phyloP scores from a whole-genome alignment of 2,329 filamentous ascomycete species.

The Phyllosticta citribraziliensis region DNA sequence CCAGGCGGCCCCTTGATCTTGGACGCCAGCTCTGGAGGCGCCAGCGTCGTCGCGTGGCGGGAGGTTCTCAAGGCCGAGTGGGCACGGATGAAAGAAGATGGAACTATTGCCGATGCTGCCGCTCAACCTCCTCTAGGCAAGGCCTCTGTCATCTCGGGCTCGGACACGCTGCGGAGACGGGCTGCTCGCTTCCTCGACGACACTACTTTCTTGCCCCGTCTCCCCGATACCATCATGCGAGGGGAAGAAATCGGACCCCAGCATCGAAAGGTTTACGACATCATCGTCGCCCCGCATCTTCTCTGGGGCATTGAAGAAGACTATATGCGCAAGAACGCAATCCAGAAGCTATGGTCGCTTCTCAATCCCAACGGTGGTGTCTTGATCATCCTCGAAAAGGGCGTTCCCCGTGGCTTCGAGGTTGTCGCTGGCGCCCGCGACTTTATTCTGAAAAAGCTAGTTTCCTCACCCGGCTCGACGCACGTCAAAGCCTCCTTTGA shows the following conservation, averaged over 20 bases:
- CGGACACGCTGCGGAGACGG: conserved; percentile 63
- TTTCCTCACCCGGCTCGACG: conserved; percentile 50
- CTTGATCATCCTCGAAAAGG: conserved; percentile 82
- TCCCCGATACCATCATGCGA: conserved; percentile 76
- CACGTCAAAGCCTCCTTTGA: conserved; percentile 25
- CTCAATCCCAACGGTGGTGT: conserved; percentile 78
- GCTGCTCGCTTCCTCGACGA: conserved; percentile 70
- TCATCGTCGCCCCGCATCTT: conserved; percentile 81
- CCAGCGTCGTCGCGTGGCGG: conserved; percentile 64
- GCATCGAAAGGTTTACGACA: conserved; percentile 68
- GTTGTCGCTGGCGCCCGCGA: conserved; percentile 77
- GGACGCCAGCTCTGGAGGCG: conserved; percentile 66
- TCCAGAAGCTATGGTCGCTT: conserved; percentile 84
- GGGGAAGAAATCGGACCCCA: conserved; percentile 31
- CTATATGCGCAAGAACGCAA: conserved; percentile 63
- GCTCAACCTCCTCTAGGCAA: conserved; percentile 50
- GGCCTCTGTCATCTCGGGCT: conserved; percentile 71
- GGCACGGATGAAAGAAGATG: conserved; percentile 50
- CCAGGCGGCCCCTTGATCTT: conserved; percentile 56
- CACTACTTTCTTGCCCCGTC: conserved; percentile 80
- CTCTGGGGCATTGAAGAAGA: conserved; percentile 68
- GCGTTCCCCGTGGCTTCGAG: conserved; percentile 83
- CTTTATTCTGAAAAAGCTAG: conserved; percentile 65
- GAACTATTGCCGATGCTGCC: conserved; percentile 11
- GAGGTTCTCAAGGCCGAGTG: conserved; percentile 75